A percentile compares a stretch with the other conserved stretches of the same genome.
phyloP scores from a whole-genome alignment of 2,329 filamentous ascomycete genomes.

The Aschersonia sp. region DNA sequence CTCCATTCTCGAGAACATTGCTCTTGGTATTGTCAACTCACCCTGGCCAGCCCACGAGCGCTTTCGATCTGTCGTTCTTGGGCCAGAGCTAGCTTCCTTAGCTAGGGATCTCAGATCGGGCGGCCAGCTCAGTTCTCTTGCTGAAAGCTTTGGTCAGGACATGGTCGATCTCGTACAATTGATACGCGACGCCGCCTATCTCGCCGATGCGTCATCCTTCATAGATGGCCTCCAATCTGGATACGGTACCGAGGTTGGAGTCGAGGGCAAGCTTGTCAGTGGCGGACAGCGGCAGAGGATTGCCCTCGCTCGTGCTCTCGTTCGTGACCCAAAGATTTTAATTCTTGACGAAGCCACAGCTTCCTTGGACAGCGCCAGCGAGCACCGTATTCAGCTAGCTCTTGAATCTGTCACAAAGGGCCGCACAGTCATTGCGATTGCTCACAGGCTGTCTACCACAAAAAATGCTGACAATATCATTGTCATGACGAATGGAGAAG shows the following conservation, averaged over 20 bases:
- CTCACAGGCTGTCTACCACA: constrained; percentile 47
- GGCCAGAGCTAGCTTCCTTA: constrained; percentile 28
- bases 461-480: constrained; percentile 53
- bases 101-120: constrained; percentile 14
- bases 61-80: constrained; percentile 23
- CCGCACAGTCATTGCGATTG: constrained; percentile 42
- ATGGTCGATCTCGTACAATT: background rate
- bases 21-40: constrained; percentile 22
- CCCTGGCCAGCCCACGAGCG: constrained; percentile 28
- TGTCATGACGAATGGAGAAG: constrained; percentile 44
- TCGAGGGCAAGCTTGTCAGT: constrained; percentile 45
- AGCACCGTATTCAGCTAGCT: constrained; percentile 1
- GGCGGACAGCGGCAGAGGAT: constrained; percentile 50
- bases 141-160: background rate
- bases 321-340: constrained; percentile 26
- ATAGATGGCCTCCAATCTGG: background rate
- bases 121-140: background rate
- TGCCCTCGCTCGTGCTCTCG: constrained; percentile 31
- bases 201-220: background rate
- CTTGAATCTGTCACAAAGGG: background rate
- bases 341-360: constrained; percentile 41
- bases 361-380: constrained; percentile 1
- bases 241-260: constrained; percentile 28
- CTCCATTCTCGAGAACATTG: constrained; percentile 37
- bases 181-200: background rate